Base-by-base conservation (phyloP, 2,329 filamentous ascomycete genomes). In the Polychaeton citri region DNA sequence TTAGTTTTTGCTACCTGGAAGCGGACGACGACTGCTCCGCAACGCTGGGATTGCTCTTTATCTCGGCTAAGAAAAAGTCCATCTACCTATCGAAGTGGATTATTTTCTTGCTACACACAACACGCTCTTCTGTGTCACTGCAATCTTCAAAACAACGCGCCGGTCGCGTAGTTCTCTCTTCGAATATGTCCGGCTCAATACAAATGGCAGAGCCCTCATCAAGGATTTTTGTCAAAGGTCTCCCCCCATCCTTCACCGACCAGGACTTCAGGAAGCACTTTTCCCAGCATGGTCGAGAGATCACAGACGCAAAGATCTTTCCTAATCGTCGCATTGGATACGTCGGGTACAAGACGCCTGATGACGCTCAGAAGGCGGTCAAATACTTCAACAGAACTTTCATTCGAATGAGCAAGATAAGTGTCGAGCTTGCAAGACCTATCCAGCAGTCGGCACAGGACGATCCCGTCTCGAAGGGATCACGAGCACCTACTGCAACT, bases 311-410 rank as follows among this genome's bases (percentile, higher is more conserved):
- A 51, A 93, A 93, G 70, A 74, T 95, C 55, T 83, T 96, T 54
- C 75, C 84, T 5, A 78, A 86, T 53, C 76, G 90, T 51, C 76
- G 87, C 48, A 95, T 98, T 60, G 90, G 87, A 49, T 98, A 94
- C 69, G 76, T 98, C 41, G 90, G 90, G 43, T 96, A 88, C 69
- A 87, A 83, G 63, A 82, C 74, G 35, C 66, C 81, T 10, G 76
- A 88, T 43, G 80, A 84, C 55, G 90, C 90, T 38, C 68, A 74
- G 38, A 74, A 78, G 53, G 88, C 90, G 31, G 81, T 92, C 57
- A 87, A 83, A 60, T 93, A 94, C 66, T 95, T 95, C 69, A 87
- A 98, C 68, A 84, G 76, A 57, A 80, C 87, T 44, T 98, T 86
- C 62, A 85, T 98, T 51, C 84, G 86, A 50, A 90, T 95, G 82